phyloP scores from a whole-genome alignment of 805 yeast species.

The Teunomyces funiuensis region DNA sequence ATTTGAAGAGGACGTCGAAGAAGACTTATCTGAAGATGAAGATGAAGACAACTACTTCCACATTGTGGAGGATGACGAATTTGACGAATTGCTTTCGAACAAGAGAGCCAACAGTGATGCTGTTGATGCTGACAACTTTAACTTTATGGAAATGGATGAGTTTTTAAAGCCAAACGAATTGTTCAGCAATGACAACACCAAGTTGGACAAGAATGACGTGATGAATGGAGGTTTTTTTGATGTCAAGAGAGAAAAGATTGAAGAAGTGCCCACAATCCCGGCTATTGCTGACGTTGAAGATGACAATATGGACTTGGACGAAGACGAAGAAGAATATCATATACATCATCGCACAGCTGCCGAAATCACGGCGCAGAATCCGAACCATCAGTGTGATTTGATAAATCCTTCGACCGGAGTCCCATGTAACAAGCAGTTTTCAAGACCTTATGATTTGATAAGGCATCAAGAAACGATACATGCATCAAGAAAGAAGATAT shows the following conservation, averaged over 20 bases:
- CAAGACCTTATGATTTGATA: conserved; percentile 58
- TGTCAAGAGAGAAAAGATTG: conserved; percentile 8
- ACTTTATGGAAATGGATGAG: conserved; percentile 13
- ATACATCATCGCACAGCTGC: conserved; percentile 25
- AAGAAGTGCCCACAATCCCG: conserved; percentile 1
- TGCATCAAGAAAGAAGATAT: conserved; percentile 45
- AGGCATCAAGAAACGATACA: conserved; percentile 52
- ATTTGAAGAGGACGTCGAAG: conserved; percentile 45
- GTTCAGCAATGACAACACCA: conserved; percentile 6
- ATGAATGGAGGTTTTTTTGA: conserved; percentile 14
- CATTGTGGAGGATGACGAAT: conserved; percentile 29
- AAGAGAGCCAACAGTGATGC: background rate
- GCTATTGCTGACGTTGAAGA: conserved; percentile 6
- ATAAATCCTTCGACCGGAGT: conserved; percentile 59
- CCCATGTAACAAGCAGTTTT: conserved; percentile 75
- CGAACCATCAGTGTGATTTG: conserved; percentile 58
- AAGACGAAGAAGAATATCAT: background rate
- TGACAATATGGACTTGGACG: conserved; percentile 8
- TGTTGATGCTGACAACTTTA: conserved; percentile 3
- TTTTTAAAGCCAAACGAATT: conserved; percentile 7
- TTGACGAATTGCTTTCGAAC: conserved; percentile 20
- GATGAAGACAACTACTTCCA: conserved; percentile 40
- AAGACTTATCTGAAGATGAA: conserved; percentile 40
- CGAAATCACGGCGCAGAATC: conserved; percentile 32
- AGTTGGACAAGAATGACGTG: conserved; percentile 10